A percentile compares a stretch with the other conserved stretches of the same genome.
phyloP scores from a whole-genome alignment of 2,329 filamentous ascomycete genomes.

The Thelonectria blattea region DNA sequence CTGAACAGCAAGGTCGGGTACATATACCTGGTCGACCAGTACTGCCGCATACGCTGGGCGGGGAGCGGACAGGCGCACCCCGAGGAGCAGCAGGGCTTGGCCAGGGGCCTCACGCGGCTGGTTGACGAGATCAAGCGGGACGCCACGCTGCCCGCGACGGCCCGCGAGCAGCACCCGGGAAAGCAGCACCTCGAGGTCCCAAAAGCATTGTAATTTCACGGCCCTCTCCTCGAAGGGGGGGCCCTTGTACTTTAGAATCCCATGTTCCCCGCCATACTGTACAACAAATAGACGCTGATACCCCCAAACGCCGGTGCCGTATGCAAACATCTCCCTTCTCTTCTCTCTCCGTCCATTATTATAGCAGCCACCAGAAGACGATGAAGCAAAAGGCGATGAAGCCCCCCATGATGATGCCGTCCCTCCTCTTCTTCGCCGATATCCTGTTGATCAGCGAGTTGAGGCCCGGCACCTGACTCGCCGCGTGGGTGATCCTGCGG shows the following conservation, averaged over 20 bases:
- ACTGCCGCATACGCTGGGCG: slow-evolving; percentile 93
- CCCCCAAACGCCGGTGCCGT: slow-evolving; percentile 45
- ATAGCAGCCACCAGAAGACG: slow-evolving; percentile 81
- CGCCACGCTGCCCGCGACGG: slow-evolving; percentile 41
- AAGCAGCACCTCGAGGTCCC: slow-evolving; percentile 40
- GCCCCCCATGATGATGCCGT: slow-evolving; percentile 88
- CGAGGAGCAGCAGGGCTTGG: slow-evolving; percentile 70
- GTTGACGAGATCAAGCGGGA: slow-evolving; percentile 61
- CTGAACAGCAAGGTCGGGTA: slow-evolving; percentile 94
- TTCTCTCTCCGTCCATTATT: slow-evolving; percentile 34
- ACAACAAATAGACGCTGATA: slow-evolving; percentile 47
- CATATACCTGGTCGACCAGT: slow-evolving; percentile 85
- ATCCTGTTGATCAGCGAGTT: slow-evolving; percentile 93
- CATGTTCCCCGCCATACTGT: slow-evolving; percentile 39
- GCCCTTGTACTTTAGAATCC: slow-evolving; percentile 36
- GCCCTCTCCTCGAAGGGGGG: slow-evolving; percentile 23
- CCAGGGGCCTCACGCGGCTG: slow-evolving; percentile 67
- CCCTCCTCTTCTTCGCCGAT: slow-evolving; percentile 90
- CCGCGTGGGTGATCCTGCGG: slow-evolving; percentile 85
- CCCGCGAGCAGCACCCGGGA: slow-evolving; percentile 43
- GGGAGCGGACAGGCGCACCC: slow-evolving; percentile 74
- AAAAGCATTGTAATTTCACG: slow-evolving; percentile 36
- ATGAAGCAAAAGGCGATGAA: slow-evolving; percentile 94
- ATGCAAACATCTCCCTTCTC: slow-evolving; percentile 20
- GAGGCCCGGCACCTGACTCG: slow-evolving; percentile 89